phyloP scores from a whole-genome alignment of 495 filamentous ascomycete genomes.

The Annulohypoxylon nitens region DNA sequence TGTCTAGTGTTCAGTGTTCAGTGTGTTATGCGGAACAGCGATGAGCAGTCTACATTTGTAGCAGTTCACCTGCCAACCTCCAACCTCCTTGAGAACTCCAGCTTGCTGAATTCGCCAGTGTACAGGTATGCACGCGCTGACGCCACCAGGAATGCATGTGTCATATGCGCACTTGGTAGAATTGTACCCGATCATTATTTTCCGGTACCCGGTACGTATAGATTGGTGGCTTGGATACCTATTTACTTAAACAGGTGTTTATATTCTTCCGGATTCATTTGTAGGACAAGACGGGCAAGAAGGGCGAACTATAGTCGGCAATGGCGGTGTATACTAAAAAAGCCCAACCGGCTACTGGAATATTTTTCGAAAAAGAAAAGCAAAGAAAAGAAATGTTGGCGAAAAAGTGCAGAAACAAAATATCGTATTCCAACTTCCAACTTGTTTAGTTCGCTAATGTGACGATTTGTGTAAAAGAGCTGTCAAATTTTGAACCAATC shows the following conservation, averaged over 20 bases:
- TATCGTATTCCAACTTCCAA: constrained; percentile 26
- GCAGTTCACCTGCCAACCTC: constrained; percentile 47
- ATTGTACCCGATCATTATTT: constrained; percentile 10
- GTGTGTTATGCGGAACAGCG: constrained; percentile 9
- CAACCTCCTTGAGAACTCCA: background rate
- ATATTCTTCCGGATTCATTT: background rate
- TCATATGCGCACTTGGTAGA: constrained; percentile 3
- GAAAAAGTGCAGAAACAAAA: constrained; percentile 8
- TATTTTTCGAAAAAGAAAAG: background rate
- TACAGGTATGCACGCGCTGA: constrained; percentile 15
- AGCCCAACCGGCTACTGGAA: background rate
- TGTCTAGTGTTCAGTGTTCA: constrained; percentile 1
- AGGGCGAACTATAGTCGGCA: background rate
- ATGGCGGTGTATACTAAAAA: constrained; percentile 1
- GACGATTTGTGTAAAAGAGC: constrained; percentile 27
- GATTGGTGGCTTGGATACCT: background rate
- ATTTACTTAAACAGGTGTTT: background rate
- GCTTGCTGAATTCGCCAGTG: constrained; percentile 2
- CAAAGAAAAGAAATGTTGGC: constrained; percentile 4
- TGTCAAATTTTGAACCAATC: constrained; percentile 37
- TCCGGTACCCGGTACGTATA: background rate
- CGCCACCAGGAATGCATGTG: constrained; percentile 35
- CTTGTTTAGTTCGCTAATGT: constrained; percentile 31
- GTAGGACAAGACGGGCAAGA: too few relatives aligned
- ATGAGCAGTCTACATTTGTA: background rate